These are phyloP conservation scores for Elaeagnus macrophylla DNA, from an alignment of 306 rosid species.

Conservation along the genomic window DNA sequence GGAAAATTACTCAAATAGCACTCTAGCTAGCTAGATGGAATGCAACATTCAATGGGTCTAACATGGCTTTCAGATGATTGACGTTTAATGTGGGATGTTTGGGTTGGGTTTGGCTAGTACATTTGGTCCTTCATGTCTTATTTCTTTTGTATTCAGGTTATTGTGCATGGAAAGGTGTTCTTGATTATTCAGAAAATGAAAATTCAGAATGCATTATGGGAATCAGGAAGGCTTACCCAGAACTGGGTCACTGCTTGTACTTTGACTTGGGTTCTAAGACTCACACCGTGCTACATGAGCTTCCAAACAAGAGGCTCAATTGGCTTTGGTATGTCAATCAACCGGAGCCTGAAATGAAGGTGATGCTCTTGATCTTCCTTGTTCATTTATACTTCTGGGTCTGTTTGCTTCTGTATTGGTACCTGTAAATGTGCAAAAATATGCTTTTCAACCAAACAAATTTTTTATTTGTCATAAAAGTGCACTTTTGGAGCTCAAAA, in stretches of 20 bases:
- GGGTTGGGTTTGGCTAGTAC: too few species aligned
- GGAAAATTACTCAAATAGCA: too few species aligned
- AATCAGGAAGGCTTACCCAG: conserved; percentile 55
- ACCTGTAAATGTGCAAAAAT: too few species aligned
- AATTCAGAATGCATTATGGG: conserved; percentile 44
- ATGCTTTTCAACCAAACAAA: too few species aligned
- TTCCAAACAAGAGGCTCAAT: conserved; percentile 48
- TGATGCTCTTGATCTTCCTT: conserved; percentile 1
- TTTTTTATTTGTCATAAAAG: too few species aligned
- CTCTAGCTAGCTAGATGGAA: too few species aligned
- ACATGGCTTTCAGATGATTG: too few species aligned
- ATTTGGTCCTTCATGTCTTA: neutral
- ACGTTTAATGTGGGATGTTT: too few species aligned
- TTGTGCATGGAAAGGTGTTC: conserved; percentile 89
- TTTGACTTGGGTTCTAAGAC: conserved; percentile 56
- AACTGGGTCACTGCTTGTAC: conserved; percentile 77
- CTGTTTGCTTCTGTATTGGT: too few species aligned
- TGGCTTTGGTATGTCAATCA: conserved; percentile 85
- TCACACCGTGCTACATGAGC: conserved; percentile 64
- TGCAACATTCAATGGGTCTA: too few species aligned
- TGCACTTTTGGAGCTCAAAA: too few species aligned
- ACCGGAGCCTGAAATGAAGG: conserved; percentile 70
- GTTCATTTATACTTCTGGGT: too few species aligned
- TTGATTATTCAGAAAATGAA: conserved; percentile 59
- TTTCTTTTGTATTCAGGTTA: conserved; percentile 65